Base-by-base conservation (phyloP, 805 yeast genomes). In the Hanseniaspora jakobsenii region DNA sequence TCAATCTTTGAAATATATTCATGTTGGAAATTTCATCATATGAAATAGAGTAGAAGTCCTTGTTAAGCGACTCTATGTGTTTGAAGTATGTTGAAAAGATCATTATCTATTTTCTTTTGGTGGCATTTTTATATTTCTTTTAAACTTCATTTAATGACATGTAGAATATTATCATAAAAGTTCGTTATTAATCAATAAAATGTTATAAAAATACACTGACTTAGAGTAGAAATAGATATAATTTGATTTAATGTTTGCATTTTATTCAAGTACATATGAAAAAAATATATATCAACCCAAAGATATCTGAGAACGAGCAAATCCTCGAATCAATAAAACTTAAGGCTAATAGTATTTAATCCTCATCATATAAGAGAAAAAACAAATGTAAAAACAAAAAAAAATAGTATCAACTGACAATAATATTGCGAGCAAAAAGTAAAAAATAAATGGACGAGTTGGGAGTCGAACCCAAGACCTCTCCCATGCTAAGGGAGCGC, bases 381-480 rank as follows among this genome's bases (percentile, higher is more conserved):
- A 24, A 24, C 27, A 24, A 24, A 24, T 10, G 6, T 24, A 10
- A 7, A 24, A 24, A 24, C 27, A 24, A 7, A 24, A 7, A 24
- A 7, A 10, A 7, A 24, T 7, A 24, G 27, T n/a, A n/a, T 24
- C 27, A 24, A 7, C 9, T 24, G 27, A 24, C 27, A n/a, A n/a
- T n/a, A n/a, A 24, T 24, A 24, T 10, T 7, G 27, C 10, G 10
- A 24, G 27, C 27, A 24, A 24, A 24, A 24, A 24, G 10, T 24
- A 24, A 24, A 24, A 24, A 24, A 24, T 24, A 24, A 62, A 48
- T 73, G 79, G 79, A 74, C 79, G 76, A 73, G 78, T 71, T 74
- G 73, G 79, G 79, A 74, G 69, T 74, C 76, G 80, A 73, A 73
- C 78, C 78, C 74, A 74, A 73, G 80, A 75, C 81, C 80, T 75